Base-by-base conservation (phyloP, 768 basidiomycete genomes). In the Phanerodontia chrysosporium region DNA sequence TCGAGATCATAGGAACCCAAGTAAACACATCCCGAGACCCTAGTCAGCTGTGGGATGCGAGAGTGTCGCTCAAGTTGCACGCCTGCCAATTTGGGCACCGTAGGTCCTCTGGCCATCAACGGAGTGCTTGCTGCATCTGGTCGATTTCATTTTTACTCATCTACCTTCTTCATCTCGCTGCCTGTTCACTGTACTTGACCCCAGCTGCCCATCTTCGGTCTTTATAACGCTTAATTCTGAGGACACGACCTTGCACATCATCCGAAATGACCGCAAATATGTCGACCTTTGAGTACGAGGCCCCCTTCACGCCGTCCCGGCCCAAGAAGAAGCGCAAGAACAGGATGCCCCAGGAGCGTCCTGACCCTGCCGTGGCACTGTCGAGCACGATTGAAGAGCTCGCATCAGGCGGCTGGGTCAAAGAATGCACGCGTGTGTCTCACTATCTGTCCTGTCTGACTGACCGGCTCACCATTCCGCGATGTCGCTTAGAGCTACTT, bases 401-500 rank as follows among this genome's bases (percentile, higher is more conserved):
- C 45, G 63, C 69, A 45, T 74, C 76, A 53, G 75, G 74, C 57
- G 75, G 75, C 60, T 89, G 86, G 86, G 75, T 82, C 61, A 62
- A 69, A n/a, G 72, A 77, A 66, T 85, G 80, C 71, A 73, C 76
- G 73, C 75, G 86, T 87, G 73, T 74, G 86, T 86, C 73, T 71
- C 83, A 79, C 46, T 45, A 48, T 58, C 58, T 57, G 44, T 30
- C 18, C 39, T 55, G 49, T 45, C 60, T 25, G 27, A 36, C 45
- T 48, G 58, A 54, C 39, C 9, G 21, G 30, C 63, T 64, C 58
- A 64, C 62, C n/a, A n/a, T 24, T 49, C 32, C 39, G 35, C 44
- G 46, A 29, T 44, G 39, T 24, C 57, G 25, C 36, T 58, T 58
- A 65, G 60, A 67, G 65, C 60, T 64, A 51, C 59, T 72, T 36